These are phyloP conservation scores for Neurospora pannonica DNA, from an alignment of 495 filamentous ascomycete genomes.

Conservation along the genomic window DNA sequence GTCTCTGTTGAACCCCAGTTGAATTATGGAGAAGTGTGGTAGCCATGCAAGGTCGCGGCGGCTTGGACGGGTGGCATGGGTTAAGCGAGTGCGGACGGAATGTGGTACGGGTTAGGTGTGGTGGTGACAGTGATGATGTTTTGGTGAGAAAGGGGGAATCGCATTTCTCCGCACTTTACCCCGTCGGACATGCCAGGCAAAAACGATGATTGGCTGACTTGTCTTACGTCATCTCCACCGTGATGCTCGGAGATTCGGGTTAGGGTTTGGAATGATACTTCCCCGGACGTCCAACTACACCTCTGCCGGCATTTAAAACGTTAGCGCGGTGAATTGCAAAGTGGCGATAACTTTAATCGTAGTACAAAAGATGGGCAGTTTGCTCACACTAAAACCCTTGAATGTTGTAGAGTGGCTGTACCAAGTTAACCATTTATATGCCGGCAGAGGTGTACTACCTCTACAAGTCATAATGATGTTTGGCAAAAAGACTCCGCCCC, in stretches of 20 bases:
- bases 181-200: neutral
- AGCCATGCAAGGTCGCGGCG: neutral
- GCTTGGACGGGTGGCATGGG: neutral
- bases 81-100: neutral
- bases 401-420: no score
- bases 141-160: neutral
- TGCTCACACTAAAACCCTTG: no score
- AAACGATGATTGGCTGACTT: neutral
- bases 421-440: no score
- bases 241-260: neutral
- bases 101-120: neutral
- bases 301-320: no score
- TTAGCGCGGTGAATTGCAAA: no score
- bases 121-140: neutral
- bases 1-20: neutral
- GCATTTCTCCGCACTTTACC: neutral
- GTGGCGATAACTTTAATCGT: no score
- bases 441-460: no score
- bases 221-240: neutral
- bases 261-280: neutral
- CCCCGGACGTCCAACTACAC: no score
- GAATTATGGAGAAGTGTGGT: neutral
- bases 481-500: neutral
- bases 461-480: neutral
- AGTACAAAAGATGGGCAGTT: no score